Base-by-base conservation (phyloP, 1,139 yeast species). In the Lodderomyces oxycetoniae region DNA sequence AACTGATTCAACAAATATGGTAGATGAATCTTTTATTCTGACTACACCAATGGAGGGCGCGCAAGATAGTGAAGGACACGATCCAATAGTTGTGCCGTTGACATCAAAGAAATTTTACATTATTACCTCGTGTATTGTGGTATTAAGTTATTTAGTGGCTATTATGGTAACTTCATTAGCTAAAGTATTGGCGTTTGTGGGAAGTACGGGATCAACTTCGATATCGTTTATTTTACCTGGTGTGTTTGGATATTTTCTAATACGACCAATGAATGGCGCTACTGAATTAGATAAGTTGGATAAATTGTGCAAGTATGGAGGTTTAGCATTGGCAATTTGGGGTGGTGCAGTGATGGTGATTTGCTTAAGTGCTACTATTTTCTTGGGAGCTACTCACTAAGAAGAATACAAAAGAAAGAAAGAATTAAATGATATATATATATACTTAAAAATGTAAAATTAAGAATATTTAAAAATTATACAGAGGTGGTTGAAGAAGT, bases 171-270 rank as follows among this genome's bases (percentile, higher is more conserved):
- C 73, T 1, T 86, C 95, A 0, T 71, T 89, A 45, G 96, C 88
- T 33, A 79, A 77, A 38, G 94, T 91, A 25, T 67, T 89, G 42
- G 95, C 96, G 4, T 78, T 89, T 58, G 96, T 89, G 4, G 97
- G 97, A 2, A 82, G 95, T 3, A 89, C 96, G 0, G 97, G 97
- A 0, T 86, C 95, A 2, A 88, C 96, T 0, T 81, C 95, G 10
- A 89, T 89, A 39, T 85, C 96, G 11, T 89, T 89, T 55, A 88
- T 89, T 34, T 69, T 89, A 37, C 97, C 97, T 0, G 97, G 97
- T 0, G 64, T 88, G 24, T 89, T 89, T 57, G 95, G 94, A 9
- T 87, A 71, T 59, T 71, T 75, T 47, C 67, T 88, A 44, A 73
- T 82, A 44, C 58, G 60, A 47, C 65, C 79, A 27, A 53, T 61